Base-by-base conservation (phyloP, 83 land plant genomes). In the Picea engelmannii region DNA sequence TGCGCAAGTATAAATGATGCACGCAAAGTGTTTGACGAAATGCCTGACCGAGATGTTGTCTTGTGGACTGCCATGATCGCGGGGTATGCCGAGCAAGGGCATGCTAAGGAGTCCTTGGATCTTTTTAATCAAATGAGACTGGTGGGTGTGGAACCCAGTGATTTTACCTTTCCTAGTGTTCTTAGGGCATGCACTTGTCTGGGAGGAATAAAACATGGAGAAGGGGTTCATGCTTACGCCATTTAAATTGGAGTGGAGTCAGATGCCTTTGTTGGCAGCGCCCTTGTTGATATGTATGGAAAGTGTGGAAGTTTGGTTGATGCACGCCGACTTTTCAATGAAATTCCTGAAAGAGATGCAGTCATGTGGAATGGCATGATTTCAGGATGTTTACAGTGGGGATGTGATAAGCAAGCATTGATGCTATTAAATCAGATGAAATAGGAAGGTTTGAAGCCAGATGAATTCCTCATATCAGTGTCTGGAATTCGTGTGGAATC, bases 1-100 rank as follows among this genome's bases (percentile, higher is more conserved):
- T 90, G 88, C 63, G 90, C 89, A 18, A 78, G 80, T 47, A 62
- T 85, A 78, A 70, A 40, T 10, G n/a, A 62, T 25, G 86, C 89
- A 0, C 81, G 81, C 23, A 79, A 25, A 9, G 35, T 89, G 66
- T 86, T 89, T 47, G 66, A 82, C 9, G 79, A 40, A 5, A 86
- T 86, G 85, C 25, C 76, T 59, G n/a, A n/a, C n/a, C n/a, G n/a
- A n/a, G n/a, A n/a, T n/a, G n/a, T n/a, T n/a, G n/a, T 89, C 76
- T 89, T 86, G 12, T 89, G 91, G 91, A 82, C 91, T 6, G 58
- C 82, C 16, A 80, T 89, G 71, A 83, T 89, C 20, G 52, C 79
- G 0, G 86, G 91, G 13, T 84, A 79, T n/a, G n/a, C n/a, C n/a
- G n/a, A n/a, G n/a, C n/a, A n/a, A n/a, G n/a, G n/a, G n/a, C n/a